These are phyloP conservation scores for Noccaea caerulescens DNA, from an alignment of 345 rosid species.

Conservation along the genomic window DNA sequence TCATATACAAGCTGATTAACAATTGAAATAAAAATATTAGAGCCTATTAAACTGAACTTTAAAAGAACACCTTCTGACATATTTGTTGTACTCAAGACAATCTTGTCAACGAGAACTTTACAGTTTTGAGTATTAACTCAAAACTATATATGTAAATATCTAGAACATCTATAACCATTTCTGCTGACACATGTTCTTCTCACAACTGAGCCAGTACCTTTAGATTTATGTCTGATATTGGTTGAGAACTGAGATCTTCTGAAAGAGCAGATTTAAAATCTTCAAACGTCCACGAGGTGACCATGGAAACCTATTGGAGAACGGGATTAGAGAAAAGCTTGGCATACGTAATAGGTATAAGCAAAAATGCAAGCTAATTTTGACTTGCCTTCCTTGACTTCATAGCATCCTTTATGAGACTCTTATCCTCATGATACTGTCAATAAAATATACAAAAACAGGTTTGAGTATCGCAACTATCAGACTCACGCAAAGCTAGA, in stretches of 20 bases:
- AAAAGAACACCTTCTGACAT: neutral
- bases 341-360: constrained; percentile 7
- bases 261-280: constrained; percentile 70
- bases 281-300: constrained; percentile 69
- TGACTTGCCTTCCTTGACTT: constrained; percentile 70
- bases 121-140: neutral
- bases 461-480: constrained; percentile 18
- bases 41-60: constrained; percentile 2
- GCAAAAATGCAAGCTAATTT: neutral
- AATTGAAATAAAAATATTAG: constrained; percentile 2
- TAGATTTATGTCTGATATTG: constrained; percentile 72
- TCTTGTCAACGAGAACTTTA: neutral
- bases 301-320: constrained; percentile 55
- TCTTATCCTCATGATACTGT: constrained; percentile 90
- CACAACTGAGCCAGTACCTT: constrained; percentile 55
- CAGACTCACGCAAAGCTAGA: constrained; percentile 23
- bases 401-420: constrained; percentile 73
- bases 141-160: constrained; percentile 10
- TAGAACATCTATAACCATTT: neutral
- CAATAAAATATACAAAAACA: constrained; percentile 25
- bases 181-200: neutral
- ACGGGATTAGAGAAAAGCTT: constrained; percentile 33
- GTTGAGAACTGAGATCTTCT: constrained; percentile 55
- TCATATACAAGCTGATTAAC: constrained; percentile 74
- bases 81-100: constrained; percentile 6